Evolutionary conservation across 1,139 yeast species (phyloP).

Genomic region (Blastobotrys indianensis): DNA sequence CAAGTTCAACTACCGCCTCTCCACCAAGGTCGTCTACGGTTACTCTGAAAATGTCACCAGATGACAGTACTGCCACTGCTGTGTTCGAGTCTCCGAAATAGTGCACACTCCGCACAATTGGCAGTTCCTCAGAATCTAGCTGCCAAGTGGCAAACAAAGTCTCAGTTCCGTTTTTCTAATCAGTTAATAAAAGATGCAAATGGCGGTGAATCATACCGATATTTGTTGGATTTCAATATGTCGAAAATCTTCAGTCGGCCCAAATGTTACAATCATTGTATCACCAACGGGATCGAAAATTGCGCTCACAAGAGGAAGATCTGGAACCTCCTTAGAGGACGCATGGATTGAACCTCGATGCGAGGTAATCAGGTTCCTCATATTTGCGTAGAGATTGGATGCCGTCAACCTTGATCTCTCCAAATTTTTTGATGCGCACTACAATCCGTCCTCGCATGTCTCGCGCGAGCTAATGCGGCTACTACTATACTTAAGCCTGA

Average conservation of each 20-base stretch:
- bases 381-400: slow-evolving; percentile 5
- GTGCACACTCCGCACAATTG: slow-evolving; percentile 18
- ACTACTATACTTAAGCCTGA: too few species aligned
- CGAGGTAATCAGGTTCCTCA: slow-evolving; percentile 30
- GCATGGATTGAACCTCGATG: slow-evolving; percentile 25
- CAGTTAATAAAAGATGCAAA: slow-evolving; percentile 5
- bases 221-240: slow-evolving; percentile 51
- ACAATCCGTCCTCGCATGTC: not conserved
- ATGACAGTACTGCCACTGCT: slow-evolving; percentile 29
- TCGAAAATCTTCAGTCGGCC: slow-evolving; percentile 51
- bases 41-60: slow-evolving; percentile 53
- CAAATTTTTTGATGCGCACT: slow-evolving; percentile 2
- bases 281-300: slow-evolving; percentile 74
- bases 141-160: slow-evolving; percentile 25
- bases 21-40: slow-evolving; percentile 48
- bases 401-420: not conserved
- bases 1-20: slow-evolving; percentile 49
- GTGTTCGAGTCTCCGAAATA: slow-evolving; percentile 28
- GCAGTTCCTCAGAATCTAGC: slow-evolving; percentile 12
- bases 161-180: slow-evolving; percentile 23
- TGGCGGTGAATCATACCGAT: slow-evolving; percentile 11
- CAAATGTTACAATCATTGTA: slow-evolving; percentile 61
- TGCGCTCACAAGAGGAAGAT: slow-evolving; percentile 50
- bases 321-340: slow-evolving; percentile 42
- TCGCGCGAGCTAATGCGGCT: not conserved